Base-by-base conservation (phyloP, 768 basidiomycete species). In the Trametes cingulata region DNA sequence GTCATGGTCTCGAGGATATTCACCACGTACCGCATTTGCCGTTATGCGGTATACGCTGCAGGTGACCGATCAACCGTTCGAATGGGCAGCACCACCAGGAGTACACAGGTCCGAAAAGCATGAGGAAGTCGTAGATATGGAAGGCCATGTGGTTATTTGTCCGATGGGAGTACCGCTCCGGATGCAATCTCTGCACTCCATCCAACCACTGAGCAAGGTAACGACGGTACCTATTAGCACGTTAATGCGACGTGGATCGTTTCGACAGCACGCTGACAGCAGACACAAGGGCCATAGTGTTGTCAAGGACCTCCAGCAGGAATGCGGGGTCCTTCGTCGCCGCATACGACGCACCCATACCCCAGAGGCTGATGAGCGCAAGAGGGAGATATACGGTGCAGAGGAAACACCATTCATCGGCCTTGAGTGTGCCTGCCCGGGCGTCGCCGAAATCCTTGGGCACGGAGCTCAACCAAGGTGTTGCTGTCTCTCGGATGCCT, bases 361-460 rank as follows among this genome's bases (percentile, higher is more conserved):
- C 70, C 78, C 77, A 79, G 0, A 79, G 67, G 3, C 73, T 67
- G 22, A 69, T 65, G 1, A 79, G 63, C 1, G 76, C 74, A 17
- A 74, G 62, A 8, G 72, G 73, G 22, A 78, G 67, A 53, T 77
- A 67, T 14, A 76, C 50, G 1, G 68, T 66, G 20, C 72, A 70
- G 6, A 75, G 59, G 0, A 66, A 67, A 15, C 67, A 64, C 78
- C 77, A 80, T 42, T 64, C 35, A 39, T 65, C 65, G 2, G 68
- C 68, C 17, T 53, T 68, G 12, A 65, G 62, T 13, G 54, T 66
- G n/a, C 68, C 68, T 3, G 52, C 62, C 0, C n/a, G n/a, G n/a
- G 20, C 43, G 17, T 36, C 37, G 2, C 65, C 68, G n/a, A 61
- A 24, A 15, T 67, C 46, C 14, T 36, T 22, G 12, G 65, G 62